A percentile compares a stretch with the other conserved stretches of the same genome.
Conservation (phyloP, 2,329 filamentous ascomycete genomes). For the Aspergillus quadricinctus region DNA sequence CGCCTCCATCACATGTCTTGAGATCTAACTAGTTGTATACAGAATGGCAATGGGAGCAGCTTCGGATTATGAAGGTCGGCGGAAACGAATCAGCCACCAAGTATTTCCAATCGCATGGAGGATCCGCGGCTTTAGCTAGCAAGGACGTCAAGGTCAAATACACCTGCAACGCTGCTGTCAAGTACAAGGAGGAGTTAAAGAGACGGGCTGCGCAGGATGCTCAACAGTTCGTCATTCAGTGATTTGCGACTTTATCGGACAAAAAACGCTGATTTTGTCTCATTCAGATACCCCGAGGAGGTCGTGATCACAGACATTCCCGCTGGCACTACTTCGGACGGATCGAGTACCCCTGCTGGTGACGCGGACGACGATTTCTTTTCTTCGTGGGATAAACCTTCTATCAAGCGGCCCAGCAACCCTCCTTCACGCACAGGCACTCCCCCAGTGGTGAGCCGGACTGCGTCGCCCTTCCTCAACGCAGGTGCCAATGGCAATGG, state of each 20-base stretch:
- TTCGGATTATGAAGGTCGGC: constrained; percentile 95
- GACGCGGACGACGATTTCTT: constrained; percentile 93
- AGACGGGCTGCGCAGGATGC: constrained; percentile 77
- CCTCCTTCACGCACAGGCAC: constrained; percentile 86
- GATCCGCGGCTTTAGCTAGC: constrained; percentile 87
- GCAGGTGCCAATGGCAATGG: constrained; percentile 63
- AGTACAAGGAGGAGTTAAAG: constrained; percentile 97
- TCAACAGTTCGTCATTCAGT: constrained; percentile 62
- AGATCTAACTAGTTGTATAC: constrained; percentile 19
- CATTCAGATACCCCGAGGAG: constrained; percentile 69
- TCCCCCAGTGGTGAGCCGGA: constrained; percentile 73
- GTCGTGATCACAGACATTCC: constrained; percentile 75
- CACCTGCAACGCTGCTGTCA: constrained; percentile 83
- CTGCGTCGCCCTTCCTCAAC: constrained; percentile 84
- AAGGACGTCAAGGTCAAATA: constrained; percentile 98
- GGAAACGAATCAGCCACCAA: constrained; percentile 98
- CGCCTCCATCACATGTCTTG: neutral
- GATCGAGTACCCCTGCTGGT: constrained; percentile 69
- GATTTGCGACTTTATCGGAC: neutral
- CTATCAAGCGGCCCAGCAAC: constrained; percentile 93
- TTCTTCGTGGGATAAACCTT: constrained; percentile 96
- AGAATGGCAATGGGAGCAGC: constrained; percentile 99
- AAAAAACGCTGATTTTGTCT: constrained; percentile 8
- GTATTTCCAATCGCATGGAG: constrained; percentile 96
- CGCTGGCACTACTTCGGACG: constrained; percentile 57